phyloP scores from a whole-genome alignment of 495 filamentous ascomycete genomes.

The Xylaria venustula region DNA sequence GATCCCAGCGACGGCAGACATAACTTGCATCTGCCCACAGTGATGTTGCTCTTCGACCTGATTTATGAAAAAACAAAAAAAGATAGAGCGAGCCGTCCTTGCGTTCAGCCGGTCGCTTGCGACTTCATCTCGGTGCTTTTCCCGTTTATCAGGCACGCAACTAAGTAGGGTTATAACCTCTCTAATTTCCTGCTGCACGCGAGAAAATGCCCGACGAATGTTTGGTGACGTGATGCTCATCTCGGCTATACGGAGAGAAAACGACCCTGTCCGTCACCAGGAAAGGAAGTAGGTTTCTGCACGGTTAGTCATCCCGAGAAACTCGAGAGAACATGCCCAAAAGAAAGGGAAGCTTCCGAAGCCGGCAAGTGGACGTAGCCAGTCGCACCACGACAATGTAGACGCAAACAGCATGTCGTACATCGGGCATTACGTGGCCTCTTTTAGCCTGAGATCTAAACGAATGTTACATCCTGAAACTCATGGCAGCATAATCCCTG shows the following conservation, averaged over 20 bases:
- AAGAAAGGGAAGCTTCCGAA: conserved; percentile 11
- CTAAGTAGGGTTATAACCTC: background rate
- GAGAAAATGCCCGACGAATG: conserved; percentile 2
- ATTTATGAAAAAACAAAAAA: too few species aligned
- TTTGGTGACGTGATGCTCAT: conserved; percentile 16
- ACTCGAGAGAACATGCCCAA: conserved; percentile 7
- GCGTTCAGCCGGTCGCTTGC: conserved; percentile 15
- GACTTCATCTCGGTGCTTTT: conserved; percentile 17
- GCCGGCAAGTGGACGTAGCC: conserved; percentile 15
- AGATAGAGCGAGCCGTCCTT: conserved; percentile 14
- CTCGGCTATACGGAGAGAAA: conserved; percentile 17
- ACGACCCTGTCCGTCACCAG: conserved; percentile 12
- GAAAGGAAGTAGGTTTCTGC: conserved; percentile 16
- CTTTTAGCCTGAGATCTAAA: conserved; percentile 17
- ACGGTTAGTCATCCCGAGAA: conserved; percentile 12
- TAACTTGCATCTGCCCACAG: conserved; percentile 12
- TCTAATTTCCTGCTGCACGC: conserved; percentile 12
- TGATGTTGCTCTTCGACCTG: conserved; percentile 1
- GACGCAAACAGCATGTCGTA: conserved; percentile 6
- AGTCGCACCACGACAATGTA: conserved; percentile 12
- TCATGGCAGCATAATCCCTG: conserved; percentile 7
- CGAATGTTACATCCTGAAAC: conserved; percentile 17
- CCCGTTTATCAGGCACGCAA: conserved; percentile 8
- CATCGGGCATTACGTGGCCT: conserved; percentile 14
- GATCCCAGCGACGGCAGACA: conserved; percentile 14